These are phyloP conservation scores for Coprinopsis marcescibilis DNA, from an alignment of 768 basidiomycete genomes.

Conservation along the genomic window DNA sequence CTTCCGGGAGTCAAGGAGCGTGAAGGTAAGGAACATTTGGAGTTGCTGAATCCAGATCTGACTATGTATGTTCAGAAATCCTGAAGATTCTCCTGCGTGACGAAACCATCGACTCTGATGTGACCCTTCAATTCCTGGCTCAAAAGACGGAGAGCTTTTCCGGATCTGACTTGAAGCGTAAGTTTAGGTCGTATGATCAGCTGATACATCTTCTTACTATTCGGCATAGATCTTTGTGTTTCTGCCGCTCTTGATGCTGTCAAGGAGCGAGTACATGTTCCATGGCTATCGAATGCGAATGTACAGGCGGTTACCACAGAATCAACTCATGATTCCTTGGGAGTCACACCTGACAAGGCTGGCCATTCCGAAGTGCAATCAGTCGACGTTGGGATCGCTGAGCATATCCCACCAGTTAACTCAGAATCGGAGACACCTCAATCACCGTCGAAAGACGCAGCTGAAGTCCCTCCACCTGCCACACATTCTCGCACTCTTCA, in stretches of 20 bases:
- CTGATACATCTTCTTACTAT: constrained; percentile 9
- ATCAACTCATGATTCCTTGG: no score
- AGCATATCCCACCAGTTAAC: neutral
- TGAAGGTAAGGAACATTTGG: constrained; percentile 47
- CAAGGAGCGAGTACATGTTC: constrained; percentile 76
- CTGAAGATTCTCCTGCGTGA: constrained; percentile 82
- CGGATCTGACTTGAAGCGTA: constrained; percentile 92
- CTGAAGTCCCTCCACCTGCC: constrained; percentile 10
- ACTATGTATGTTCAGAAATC: constrained; percentile 62
- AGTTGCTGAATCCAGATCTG: neutral
- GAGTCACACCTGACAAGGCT: no score
- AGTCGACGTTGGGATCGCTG: no score
- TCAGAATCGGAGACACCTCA: constrained; percentile 6
- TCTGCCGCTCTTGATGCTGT: constrained; percentile 88
- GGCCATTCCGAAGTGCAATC: no score
- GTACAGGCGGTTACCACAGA: neutral
- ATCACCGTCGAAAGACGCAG: constrained; percentile 4
- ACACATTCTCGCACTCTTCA: constrained; percentile 14
- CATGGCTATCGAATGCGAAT: constrained; percentile 47
- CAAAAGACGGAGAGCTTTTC: constrained; percentile 82
- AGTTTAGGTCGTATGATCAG: constrained; percentile 23
- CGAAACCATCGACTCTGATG: constrained; percentile 61
- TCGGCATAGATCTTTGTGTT: constrained; percentile 85
- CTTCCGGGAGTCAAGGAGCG: constrained; percentile 83
- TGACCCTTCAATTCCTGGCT: constrained; percentile 56